Conservation (phyloP, 331 rosid species). For the Telfairia occidentalis region DNA sequence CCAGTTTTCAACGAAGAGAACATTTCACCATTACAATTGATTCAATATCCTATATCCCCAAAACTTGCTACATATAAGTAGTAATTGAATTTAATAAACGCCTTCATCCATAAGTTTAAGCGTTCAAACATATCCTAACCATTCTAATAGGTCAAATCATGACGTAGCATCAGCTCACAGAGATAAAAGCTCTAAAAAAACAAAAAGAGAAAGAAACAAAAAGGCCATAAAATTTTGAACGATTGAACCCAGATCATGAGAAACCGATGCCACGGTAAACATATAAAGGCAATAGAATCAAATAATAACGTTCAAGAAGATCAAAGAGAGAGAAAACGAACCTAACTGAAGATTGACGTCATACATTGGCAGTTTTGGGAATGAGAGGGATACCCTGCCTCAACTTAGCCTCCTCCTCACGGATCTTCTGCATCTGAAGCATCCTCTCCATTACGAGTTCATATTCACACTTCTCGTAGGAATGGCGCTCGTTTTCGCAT, state of each 20-base stretch:
- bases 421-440: conserved; percentile 93
- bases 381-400: conserved; percentile 50
- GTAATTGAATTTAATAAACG: neutral
- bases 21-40: neutral
- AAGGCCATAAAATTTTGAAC: neutral
- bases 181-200: neutral
- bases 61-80: neutral
- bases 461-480: conserved; percentile 84
- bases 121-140: neutral
- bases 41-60: neutral
- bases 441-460: conserved; percentile 93
- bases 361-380: conserved; percentile 68
- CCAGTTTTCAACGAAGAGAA: neutral
- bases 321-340: neutral
- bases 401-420: conserved; percentile 30
- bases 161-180: neutral
- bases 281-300: neutral
- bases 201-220: neutral
- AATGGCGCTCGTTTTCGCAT: conserved; percentile 73
- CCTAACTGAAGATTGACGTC: neutral
- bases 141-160: neutral
- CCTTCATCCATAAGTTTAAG: neutral
- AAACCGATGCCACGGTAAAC: neutral
- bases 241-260: neutral
- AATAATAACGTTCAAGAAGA: neutral